These are phyloP conservation scores for Clathrospora elynae DNA, from an alignment of 2,329 filamentous ascomycete genomes.

Conservation along the genomic window DNA sequence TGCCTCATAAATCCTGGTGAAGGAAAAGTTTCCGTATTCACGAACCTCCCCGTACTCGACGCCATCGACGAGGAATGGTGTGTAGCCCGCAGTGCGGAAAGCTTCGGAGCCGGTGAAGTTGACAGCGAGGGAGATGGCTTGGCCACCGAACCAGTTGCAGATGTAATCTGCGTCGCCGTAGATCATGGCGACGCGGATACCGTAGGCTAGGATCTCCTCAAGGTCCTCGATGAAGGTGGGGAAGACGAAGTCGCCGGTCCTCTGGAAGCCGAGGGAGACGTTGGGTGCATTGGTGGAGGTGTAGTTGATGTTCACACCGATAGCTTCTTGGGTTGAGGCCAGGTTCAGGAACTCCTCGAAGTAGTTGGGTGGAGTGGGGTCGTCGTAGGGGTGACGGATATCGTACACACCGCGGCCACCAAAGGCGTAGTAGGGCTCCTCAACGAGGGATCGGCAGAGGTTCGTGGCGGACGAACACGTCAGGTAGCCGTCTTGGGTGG, in stretches of 20 bases:
- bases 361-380: constrained; percentile 60
- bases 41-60: constrained; percentile 67
- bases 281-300: constrained; percentile 49
- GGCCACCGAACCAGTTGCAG: constrained; percentile 72
- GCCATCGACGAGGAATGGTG: constrained; percentile 69
- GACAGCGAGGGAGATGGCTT: constrained; percentile 68
- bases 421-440: constrained; percentile 50
- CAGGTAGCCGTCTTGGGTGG: constrained; percentile 35
- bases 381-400: constrained; percentile 56
- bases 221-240: constrained; percentile 54
- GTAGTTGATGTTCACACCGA: constrained; percentile 61
- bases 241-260: constrained; percentile 54
- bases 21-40: constrained; percentile 71
- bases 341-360: constrained; percentile 60
- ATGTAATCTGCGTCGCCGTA: constrained; percentile 65
- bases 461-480: constrained; percentile 46
- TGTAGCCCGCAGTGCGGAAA: constrained; percentile 73
- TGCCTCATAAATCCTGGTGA: constrained; percentile 58
- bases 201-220: constrained; percentile 58
- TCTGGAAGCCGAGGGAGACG: constrained; percentile 53
- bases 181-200: constrained; percentile 60
- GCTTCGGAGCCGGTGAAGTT: constrained; percentile 54
- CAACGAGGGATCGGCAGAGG: constrained; percentile 53
- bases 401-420: constrained; percentile 60
- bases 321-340: constrained; percentile 57